These are phyloP conservation scores for Plasmodium ovale DNA, from an alignment of 169 alveolate species.

Conservation along the genomic window DNA sequence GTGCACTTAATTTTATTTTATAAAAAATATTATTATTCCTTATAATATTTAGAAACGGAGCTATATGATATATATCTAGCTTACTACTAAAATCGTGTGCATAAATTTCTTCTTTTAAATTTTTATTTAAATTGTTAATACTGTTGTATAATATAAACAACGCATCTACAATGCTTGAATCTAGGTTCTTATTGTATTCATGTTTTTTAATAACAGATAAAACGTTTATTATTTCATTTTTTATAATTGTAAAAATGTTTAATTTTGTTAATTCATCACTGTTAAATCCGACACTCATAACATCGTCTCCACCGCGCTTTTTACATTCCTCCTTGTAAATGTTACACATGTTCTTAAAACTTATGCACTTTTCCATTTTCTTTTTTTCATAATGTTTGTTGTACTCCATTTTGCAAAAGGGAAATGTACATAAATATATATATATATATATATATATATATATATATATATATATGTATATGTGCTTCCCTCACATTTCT, in stretches of 20 bases:
- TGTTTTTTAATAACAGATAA: conserved; percentile 66
- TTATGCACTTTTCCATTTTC: conserved; percentile 17
- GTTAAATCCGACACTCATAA: background rate
- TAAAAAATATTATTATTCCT: conserved; percentile 72
- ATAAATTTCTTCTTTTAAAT: conserved; percentile 34
- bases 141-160: conserved; percentile 68
- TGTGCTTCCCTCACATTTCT: background rate
- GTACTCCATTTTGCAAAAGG: conserved; percentile 41
- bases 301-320: background rate
- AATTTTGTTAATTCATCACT: conserved; percentile 44
- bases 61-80: conserved; percentile 75
- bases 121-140: conserved; percentile 60
- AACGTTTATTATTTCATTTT: conserved; percentile 76
- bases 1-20: conserved; percentile 56
- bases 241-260: conserved; percentile 69
- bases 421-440: background rate
- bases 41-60: conserved; percentile 75
- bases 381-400: conserved; percentile 48
- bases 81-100: conserved; percentile 49
- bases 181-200: conserved; percentile 70
- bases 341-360: background rate
- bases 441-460: background rate
- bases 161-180: conserved; percentile 74
- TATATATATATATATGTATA: background rate
- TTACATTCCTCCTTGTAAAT: conserved; percentile 6